Evolutionary conservation across 371 early-diverging fungal genomes (phyloP).

Genomic region (Zopfochytrium polystomum): DNA sequence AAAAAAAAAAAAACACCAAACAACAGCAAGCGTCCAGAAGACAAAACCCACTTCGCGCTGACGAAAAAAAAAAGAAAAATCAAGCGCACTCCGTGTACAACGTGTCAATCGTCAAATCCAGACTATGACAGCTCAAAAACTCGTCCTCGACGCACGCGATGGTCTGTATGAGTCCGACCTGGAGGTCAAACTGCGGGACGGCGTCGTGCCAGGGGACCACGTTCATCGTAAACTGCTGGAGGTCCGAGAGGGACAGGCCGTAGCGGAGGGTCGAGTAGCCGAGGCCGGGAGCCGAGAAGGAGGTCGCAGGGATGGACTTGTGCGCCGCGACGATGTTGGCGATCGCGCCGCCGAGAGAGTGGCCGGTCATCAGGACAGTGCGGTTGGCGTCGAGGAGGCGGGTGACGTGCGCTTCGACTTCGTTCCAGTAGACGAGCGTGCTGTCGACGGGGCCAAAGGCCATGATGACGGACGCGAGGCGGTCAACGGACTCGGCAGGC

Average conservation of each 20-base stretch:
- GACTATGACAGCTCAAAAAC: too few species aligned
- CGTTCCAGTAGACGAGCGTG: constrained; percentile 22
- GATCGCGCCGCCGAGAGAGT: constrained; percentile 50
- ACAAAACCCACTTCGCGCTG: too few species aligned
- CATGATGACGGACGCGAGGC: constrained; percentile 10
- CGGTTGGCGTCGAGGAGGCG: neutral
- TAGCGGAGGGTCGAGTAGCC: constrained; percentile 15
- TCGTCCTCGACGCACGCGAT: constrained; percentile 14
- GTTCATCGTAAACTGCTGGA: constrained; percentile 15
- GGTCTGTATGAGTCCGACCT: constrained; percentile 16
- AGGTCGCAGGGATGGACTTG: constrained; percentile 16
- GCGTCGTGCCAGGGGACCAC: constrained; percentile 20
- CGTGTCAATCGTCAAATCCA: too few species aligned
- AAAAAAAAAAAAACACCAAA: too few species aligned
- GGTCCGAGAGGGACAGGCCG: neutral
- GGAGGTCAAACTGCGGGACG: constrained; percentile 22
- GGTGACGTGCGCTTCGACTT: constrained; percentile 12
- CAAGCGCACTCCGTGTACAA: too few species aligned
- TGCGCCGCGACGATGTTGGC: constrained; percentile 33
- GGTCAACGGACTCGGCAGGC: constrained; percentile 20
- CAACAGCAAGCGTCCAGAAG: too few species aligned
- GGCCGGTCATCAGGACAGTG: constrained; percentile 41
- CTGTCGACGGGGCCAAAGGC: constrained; percentile 14
- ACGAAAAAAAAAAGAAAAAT: too few species aligned
- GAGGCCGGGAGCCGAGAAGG: constrained; percentile 38